These are phyloP conservation scores for Chloranthus sessilifolius DNA, from an alignment of 164 flowering plant species.

Conservation along the genomic window DNA sequence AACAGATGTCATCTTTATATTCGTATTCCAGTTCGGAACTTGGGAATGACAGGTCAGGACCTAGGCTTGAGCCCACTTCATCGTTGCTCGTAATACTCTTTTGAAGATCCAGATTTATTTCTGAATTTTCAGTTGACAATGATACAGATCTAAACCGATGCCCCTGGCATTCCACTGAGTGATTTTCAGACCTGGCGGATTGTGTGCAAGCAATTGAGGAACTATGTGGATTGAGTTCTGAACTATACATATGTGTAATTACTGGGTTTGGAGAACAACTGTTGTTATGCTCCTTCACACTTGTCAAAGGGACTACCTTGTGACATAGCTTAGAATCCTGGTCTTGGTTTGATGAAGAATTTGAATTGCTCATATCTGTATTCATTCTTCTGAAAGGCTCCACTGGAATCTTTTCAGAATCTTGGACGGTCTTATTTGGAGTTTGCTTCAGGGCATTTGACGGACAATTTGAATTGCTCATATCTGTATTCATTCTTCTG, in stretches of 20 bases:
- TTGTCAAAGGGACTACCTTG: slow-evolving; percentile 34
- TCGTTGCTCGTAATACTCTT: slow-evolving; percentile 18
- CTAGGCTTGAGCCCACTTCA: slow-evolving; percentile 23
- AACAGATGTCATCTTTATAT: slow-evolving; percentile 25
- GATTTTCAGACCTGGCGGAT: slow-evolving; percentile 23
- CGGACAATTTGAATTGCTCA: no score
- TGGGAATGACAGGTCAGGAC: slow-evolving; percentile 18
- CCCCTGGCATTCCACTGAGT: slow-evolving; percentile 21
- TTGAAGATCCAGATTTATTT: slow-evolving; percentile 22
- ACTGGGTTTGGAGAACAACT: background rate
- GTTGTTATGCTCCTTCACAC: slow-evolving; percentile 12
- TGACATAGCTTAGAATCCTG: slow-evolving; percentile 41
- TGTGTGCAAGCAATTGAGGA: slow-evolving; percentile 18
- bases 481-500: no score
- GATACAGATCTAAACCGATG: slow-evolving; percentile 15
- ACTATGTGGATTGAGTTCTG: slow-evolving; percentile 23
- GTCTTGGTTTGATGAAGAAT: slow-evolving; percentile 53
- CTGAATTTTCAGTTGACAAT: slow-evolving; percentile 26
- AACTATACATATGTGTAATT: slow-evolving; percentile 20
- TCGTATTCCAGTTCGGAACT: slow-evolving; percentile 26
- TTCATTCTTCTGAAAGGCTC: slow-evolving; percentile 32
- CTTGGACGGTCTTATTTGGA: slow-evolving; percentile 16
- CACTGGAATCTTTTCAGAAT: slow-evolving; percentile 20
- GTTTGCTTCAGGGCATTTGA: slow-evolving; percentile 17
- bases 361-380: slow-evolving; percentile 51